Evolutionary conservation across 2,329 filamentous ascomycete genomes (phyloP), one percentile per base, ranked within the genome.

Genomic region (Stemphylium lycopersici): DNA sequence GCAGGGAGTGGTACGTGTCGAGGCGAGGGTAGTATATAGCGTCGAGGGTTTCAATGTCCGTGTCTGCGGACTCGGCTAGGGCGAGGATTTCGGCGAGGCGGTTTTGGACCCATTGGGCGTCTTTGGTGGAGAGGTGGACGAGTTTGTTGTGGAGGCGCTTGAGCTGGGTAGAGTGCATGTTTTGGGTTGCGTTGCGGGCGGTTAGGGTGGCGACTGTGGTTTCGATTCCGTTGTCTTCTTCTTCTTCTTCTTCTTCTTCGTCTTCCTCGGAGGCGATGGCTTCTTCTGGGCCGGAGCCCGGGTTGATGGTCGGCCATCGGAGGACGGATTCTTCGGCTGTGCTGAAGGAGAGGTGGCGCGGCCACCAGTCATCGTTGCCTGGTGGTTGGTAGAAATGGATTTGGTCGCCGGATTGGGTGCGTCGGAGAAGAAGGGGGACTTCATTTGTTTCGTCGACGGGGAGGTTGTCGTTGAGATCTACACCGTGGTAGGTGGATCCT

Each of bases 281-380:
- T 29, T 76, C 71, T 40, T 63, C 58, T 13, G 59, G 38, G 7
- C 11, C 16, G 36, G 18, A 10, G 55, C 50, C 29, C 11, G 73
- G 72, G 29, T 58, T 49, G 15, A 69, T 53, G 54, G 51, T 54
- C 2, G 47, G 39, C 89, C 89, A 92, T 13, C 77, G 79, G 1
- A 92, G 76, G 6, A 93, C 77, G n/a, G 87, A 89, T 56, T 91
- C 88, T 74, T 90, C 89, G 1, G 88, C 90, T 39, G 88, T 82
- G 53, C 87, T 87, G 71, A 93, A 93, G 3, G 89, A 92, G 59
- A 93, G 80, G 38, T 89, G 84, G 1, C 89, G 85, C 1, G 89
- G 85, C 84, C 87, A 90, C 52, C 84, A 84, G 24, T 81, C 80
- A 57, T 90, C 86, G 56, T 85, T 81, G 1, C 78, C 65, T 4